These are phyloP conservation scores for Ophioceras dolichostomum DNA, from an alignment of 2,329 filamentous ascomycete species.

Conservation along the genomic window DNA sequence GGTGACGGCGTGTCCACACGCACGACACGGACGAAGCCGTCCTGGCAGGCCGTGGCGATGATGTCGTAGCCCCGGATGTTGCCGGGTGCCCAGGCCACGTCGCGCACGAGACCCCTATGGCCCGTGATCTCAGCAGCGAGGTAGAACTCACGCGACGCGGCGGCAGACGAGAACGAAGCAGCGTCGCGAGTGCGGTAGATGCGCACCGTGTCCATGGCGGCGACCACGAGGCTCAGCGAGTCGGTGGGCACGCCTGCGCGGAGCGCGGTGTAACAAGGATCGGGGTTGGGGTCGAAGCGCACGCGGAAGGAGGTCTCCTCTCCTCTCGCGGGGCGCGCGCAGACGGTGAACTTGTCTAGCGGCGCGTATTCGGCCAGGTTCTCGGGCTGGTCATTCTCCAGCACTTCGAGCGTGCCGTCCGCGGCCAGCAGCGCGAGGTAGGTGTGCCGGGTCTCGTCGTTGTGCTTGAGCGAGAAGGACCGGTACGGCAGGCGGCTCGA, in stretches of 20 bases:
- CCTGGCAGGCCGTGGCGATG: conserved; percentile 84
- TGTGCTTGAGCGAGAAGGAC: conserved; percentile 74
- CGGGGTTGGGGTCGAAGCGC: conserved; percentile 76
- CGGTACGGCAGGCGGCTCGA: conserved; percentile 56
- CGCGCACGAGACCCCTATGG: conserved; percentile 67
- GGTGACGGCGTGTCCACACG: conserved; percentile 52
- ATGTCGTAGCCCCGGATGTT: conserved; percentile 85
- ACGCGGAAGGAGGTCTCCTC: conserved; percentile 83
- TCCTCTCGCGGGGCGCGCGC: conserved; percentile 57
- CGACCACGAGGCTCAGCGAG: conserved; percentile 70
- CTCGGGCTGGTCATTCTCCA: conserved; percentile 78
- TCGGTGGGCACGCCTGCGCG: conserved; percentile 72
- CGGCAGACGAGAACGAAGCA: background rate
- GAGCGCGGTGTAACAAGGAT: conserved; percentile 66
- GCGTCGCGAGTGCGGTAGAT: conserved; percentile 64
- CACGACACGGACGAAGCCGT: conserved; percentile 83
- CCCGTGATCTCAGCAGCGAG: conserved; percentile 64
- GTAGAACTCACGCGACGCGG: conserved; percentile 62
- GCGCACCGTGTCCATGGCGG: conserved; percentile 71
- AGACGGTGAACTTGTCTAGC: conserved; percentile 66
- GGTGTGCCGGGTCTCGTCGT: conserved; percentile 67
- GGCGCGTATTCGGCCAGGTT: conserved; percentile 63
- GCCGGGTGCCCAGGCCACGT: conserved; percentile 86
- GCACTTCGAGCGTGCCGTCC: conserved; percentile 67
- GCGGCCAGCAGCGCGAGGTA: conserved; percentile 74